phyloP scores from a whole-genome alignment of 148 eudicot genomes.

The Persicaria maculosa region DNA sequence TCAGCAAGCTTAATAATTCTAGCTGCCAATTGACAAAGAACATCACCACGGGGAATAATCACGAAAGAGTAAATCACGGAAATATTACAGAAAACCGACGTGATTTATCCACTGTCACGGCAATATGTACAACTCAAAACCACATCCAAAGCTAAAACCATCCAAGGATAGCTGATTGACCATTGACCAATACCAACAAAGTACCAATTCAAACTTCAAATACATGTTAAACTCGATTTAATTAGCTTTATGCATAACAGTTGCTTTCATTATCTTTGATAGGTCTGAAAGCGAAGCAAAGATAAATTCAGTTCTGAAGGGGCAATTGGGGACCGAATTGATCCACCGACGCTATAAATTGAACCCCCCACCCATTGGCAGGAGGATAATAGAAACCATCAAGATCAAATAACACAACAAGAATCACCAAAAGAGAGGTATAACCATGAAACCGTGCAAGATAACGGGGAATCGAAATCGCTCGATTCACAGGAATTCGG shows the following conservation, averaged over 20 bases:
- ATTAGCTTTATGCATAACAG: background rate
- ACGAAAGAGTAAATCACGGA: background rate
- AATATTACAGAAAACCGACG: background rate
- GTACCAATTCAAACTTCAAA: background rate
- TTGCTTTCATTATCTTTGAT: background rate
- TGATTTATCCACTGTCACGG: background rate
- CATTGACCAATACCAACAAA: conserved; percentile 4
- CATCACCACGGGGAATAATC: background rate
- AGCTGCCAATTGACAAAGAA: background rate
- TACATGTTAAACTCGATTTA: background rate
- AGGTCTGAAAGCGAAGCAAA: background rate
- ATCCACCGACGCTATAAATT: no score
- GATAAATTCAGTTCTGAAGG: no score
- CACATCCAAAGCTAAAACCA: background rate
- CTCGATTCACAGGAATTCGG: background rate
- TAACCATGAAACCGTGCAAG: background rate
- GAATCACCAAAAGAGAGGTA: background rate
- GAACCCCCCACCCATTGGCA: no score
- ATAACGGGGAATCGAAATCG: background rate
- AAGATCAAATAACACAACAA: background rate
- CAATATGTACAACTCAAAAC: background rate
- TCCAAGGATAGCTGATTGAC: background rate
- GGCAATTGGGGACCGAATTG: no score
- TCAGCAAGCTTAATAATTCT: background rate
- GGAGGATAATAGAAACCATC: background rate